These are phyloP conservation scores for Lophiostoma macrostomum DNA, from an alignment of 495 filamentous ascomycete genomes.

Conservation along the genomic window DNA sequence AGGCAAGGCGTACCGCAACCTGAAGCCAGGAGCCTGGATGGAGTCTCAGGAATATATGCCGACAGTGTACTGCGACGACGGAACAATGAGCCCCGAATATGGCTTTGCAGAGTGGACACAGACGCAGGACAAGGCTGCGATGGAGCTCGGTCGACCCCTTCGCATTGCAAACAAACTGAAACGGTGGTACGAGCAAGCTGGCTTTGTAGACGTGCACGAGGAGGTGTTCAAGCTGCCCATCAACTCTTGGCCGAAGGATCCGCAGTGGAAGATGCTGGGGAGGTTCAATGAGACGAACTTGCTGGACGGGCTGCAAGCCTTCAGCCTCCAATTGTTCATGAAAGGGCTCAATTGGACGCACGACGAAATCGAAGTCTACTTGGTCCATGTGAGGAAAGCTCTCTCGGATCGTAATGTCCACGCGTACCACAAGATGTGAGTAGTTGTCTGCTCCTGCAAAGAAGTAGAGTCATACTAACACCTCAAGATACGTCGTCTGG, in stretches of 20 bases:
- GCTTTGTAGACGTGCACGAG: conserved; percentile 44
- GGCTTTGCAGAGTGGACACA: conserved; percentile 41
- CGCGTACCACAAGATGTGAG: conserved; percentile 46
- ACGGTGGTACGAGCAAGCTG: conserved; percentile 41
- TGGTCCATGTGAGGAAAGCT: conserved; percentile 43
- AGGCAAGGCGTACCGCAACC: conserved; percentile 30
- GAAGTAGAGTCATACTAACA: conserved; percentile 17
- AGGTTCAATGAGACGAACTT: conserved; percentile 44
- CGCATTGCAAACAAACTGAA: conserved; percentile 42
- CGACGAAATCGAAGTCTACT: conserved; percentile 46
- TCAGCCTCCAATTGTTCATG: conserved; percentile 43
- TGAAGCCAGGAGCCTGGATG: conserved; percentile 38
- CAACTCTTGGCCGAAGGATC: conserved; percentile 42
- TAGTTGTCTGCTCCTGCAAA: too few species aligned
- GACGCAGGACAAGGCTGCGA: conserved; percentile 37
- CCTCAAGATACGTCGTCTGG: conserved; percentile 38
- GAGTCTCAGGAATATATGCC: conserved; percentile 37
- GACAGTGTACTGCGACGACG: conserved; percentile 38
- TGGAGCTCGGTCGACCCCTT: conserved; percentile 34
- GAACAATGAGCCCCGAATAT: conserved; percentile 44
- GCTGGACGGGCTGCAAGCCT: conserved; percentile 48
- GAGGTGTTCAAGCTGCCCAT: conserved; percentile 42
- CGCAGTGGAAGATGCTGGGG: conserved; percentile 41
- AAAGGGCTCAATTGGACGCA: conserved; percentile 46
- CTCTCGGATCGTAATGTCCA: conserved; percentile 43